Percentiles rank a stretch among this genome's conserved stretches.
Conservation (phyloP, 2,329 filamentous ascomycete species). For the Botryotinia convoluta region DNA sequence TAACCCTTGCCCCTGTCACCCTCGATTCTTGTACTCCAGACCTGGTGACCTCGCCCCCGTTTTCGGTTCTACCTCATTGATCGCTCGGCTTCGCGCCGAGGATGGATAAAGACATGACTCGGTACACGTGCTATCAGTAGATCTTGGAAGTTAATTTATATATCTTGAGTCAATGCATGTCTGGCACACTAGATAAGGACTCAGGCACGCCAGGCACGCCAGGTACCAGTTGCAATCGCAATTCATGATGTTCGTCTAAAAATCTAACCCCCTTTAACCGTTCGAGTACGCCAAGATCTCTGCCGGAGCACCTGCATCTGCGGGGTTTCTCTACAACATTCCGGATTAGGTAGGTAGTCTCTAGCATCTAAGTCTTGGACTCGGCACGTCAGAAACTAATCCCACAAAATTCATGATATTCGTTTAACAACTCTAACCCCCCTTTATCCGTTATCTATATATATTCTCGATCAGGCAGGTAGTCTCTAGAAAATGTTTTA, state of each 20-base stretch:
- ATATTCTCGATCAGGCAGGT: background rate
- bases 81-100: background rate
- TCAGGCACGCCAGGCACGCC: background rate
- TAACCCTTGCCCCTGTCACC: background rate
- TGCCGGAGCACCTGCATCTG: background rate
- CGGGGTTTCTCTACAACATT: background rate
- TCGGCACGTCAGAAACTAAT: background rate
- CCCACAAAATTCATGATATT: background rate
- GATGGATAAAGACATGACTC: background rate
- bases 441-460: background rate
- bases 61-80: background rate
- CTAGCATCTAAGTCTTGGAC: background rate
- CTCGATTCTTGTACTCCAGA: background rate
- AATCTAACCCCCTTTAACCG: background rate
- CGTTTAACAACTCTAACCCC: background rate
- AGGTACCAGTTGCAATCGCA: background rate
- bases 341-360: background rate
- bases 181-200: background rate
- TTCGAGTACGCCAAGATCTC: background rate
- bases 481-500: background rate
- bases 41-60: background rate
- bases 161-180: background rate
- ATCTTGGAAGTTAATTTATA: constrained; percentile 1
- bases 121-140: background rate
- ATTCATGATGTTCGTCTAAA: background rate